These are phyloP conservation scores for Ustilago esculenta DNA, from an alignment of 1,284 basidiomycete genomes.

Conservation along the genomic window DNA sequence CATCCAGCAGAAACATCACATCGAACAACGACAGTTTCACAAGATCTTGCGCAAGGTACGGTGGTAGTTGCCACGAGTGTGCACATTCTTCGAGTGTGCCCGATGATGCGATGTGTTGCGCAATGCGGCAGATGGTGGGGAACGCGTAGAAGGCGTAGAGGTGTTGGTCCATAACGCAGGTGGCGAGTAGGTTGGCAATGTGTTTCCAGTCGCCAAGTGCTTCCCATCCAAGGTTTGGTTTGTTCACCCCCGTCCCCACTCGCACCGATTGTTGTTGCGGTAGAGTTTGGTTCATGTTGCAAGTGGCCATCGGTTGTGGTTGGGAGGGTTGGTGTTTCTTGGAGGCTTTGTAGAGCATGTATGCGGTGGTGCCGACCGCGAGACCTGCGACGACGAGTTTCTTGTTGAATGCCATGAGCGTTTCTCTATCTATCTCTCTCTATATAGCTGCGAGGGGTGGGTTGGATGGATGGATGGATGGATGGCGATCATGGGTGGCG, in stretches of 20 bases:
- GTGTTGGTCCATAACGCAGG: conserved; percentile 56
- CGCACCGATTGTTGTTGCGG: not conserved
- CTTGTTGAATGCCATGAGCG: conserved; percentile 55
- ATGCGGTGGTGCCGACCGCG: conserved; percentile 52
- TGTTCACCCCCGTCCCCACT: conserved; percentile 12
- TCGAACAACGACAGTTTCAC: conserved; percentile 61
- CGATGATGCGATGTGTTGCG: conserved; percentile 46
- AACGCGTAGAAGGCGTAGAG: conserved; percentile 61
- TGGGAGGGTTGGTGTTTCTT: conserved; percentile 54
- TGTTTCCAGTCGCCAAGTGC: conserved; percentile 44
- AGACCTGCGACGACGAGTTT: conserved; percentile 59
- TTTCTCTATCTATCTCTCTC: too few species aligned
- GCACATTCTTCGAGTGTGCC: conserved; percentile 46
- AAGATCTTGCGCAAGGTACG: conserved; percentile 55
- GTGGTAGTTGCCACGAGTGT: conserved; percentile 59
- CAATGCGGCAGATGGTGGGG: conserved; percentile 37
- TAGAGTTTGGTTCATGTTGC: conserved; percentile 1
- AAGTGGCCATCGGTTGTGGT: conserved; percentile 40
- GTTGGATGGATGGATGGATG: too few species aligned
- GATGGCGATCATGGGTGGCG: too few species aligned
- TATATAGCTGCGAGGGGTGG: too few species aligned
- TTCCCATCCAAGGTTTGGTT: conserved; percentile 43
- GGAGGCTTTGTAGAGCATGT: conserved; percentile 50
- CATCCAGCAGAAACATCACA: conserved; percentile 58
- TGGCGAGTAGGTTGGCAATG: conserved; percentile 53